These are phyloP conservation scores for Hypholoma fasciculare DNA, from an alignment of 768 basidiomycete species.

Conservation along the genomic window DNA sequence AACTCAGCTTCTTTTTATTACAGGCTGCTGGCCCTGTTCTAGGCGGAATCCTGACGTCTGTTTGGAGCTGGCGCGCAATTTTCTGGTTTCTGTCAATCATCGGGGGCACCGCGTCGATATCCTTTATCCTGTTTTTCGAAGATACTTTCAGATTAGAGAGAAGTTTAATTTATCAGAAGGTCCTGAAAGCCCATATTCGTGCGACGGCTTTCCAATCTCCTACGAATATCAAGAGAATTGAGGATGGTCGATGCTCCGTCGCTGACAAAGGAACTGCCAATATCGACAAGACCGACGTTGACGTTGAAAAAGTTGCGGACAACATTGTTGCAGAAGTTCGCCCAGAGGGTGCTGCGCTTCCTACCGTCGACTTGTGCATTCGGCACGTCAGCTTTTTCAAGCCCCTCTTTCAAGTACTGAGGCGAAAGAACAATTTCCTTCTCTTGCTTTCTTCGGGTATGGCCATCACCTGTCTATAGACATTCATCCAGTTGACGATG, in stretches of 20 bases:
- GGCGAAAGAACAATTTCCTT: slow-evolving; percentile 63
- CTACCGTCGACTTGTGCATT: slow-evolving; percentile 46
- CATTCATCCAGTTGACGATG: not conserved
- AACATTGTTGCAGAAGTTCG: slow-evolving; percentile 18
- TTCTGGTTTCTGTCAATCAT: slow-evolving; percentile 83
- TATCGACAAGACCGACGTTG: slow-evolving; percentile 7
- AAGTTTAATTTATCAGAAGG: slow-evolving; percentile 75
- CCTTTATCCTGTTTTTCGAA: slow-evolving; percentile 68
- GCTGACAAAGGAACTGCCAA: slow-evolving; percentile 1
- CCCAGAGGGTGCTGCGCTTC: slow-evolving; percentile 3
- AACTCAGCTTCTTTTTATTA: not conserved
- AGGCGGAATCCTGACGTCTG: slow-evolving; percentile 67
- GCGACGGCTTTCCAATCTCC: not conserved
- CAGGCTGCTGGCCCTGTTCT: slow-evolving; percentile 65
- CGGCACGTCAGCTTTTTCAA: slow-evolving; percentile 75
- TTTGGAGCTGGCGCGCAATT: slow-evolving; percentile 74
- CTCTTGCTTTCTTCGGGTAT: slow-evolving; percentile 68
- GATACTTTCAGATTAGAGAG: slow-evolving; percentile 89
- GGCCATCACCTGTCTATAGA: not conserved
- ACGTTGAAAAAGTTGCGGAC: slow-evolving; percentile 26
- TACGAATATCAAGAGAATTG: not conserved
- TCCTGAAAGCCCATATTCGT: slow-evolving; percentile 46
- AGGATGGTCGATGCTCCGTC: not conserved
- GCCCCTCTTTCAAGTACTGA: slow-evolving; percentile 59
- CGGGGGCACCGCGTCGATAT: slow-evolving; percentile 49